These are phyloP conservation scores for Prunus kanzakura DNA, from an alignment of 306 rosid species.

Conservation along the genomic window DNA sequence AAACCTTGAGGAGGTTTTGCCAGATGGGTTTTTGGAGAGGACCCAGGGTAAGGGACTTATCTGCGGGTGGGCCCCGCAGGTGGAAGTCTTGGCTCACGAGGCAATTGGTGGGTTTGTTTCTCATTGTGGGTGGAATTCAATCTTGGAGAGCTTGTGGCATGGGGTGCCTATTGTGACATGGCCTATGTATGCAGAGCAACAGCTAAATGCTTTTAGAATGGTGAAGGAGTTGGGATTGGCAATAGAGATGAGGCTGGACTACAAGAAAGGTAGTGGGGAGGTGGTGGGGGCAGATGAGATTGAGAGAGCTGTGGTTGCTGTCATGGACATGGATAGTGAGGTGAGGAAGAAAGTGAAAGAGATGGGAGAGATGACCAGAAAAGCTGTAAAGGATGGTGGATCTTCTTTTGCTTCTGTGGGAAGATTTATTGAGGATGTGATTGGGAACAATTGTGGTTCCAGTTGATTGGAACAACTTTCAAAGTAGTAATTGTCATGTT, in stretches of 20 bases:
- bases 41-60: slow-evolving; percentile 45
- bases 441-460: neutral
- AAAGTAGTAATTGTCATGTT: too few relatives aligned
- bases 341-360: slow-evolving; percentile 41
- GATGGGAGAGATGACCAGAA: slow-evolving; percentile 36
- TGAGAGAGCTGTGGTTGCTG: slow-evolving; percentile 28
- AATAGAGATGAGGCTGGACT: slow-evolving; percentile 43
- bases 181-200: slow-evolving; percentile 74
- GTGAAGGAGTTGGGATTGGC: slow-evolving; percentile 47
- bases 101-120: slow-evolving; percentile 53
- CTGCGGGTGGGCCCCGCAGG: slow-evolving; percentile 64
- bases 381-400: slow-evolving; percentile 35
- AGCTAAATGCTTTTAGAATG: slow-evolving; percentile 55
- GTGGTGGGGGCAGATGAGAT: slow-evolving; percentile 47
- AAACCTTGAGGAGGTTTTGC: slow-evolving; percentile 22
- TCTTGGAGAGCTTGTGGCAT: slow-evolving; percentile 66
- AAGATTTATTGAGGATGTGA: slow-evolving; percentile 5
- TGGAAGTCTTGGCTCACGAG: slow-evolving; percentile 45
- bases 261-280: slow-evolving; percentile 25
- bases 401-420: slow-evolving; percentile 21
- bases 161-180: slow-evolving; percentile 66
- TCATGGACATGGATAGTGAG: slow-evolving; percentile 33
- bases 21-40: slow-evolving; percentile 61
- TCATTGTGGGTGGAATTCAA: slow-evolving; percentile 74
- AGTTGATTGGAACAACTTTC: too few relatives aligned